These are phyloP conservation scores for Geranomyces michiganensis DNA, from an alignment of 192 early-diverging fungal genomes.

Conservation along the genomic window DNA sequence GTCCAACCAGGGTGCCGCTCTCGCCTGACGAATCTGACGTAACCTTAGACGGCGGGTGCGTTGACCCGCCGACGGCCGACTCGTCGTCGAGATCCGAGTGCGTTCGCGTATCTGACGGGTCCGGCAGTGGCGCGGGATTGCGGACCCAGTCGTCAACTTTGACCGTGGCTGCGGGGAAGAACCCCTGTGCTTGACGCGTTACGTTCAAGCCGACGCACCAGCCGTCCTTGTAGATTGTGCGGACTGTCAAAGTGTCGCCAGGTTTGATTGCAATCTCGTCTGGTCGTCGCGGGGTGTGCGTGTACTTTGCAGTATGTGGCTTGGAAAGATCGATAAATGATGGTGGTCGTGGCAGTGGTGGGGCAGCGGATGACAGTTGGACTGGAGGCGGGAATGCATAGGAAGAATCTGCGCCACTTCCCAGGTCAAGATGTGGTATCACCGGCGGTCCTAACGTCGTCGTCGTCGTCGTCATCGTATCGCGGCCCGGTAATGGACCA, in stretches of 20 bases:
- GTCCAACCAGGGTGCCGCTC: not conserved
- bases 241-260: constrained; percentile 22
- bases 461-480: not conserved
- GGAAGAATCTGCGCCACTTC: not conserved
- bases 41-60: not conserved
- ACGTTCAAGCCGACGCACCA: constrained; percentile 26
- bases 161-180: constrained; percentile 18
- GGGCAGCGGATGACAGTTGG: not conserved
- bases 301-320: constrained; percentile 25
- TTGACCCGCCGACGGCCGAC: too few relatives aligned
- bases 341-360: not conserved
- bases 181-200: not conserved
- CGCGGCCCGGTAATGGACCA: not conserved
- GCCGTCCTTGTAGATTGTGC: constrained; percentile 26
- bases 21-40: not conserved
- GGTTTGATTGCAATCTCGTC: constrained; percentile 14
- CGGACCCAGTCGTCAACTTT: constrained; percentile 10
- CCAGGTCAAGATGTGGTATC: not conserved
- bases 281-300: constrained; percentile 13
- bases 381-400: not conserved
- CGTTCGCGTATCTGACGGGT: not conserved
- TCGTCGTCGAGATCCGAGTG: not conserved
- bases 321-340: constrained; percentile 26
- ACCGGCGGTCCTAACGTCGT: not conserved
- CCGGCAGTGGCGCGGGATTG: not conserved